A percentile compares a stretch with the other conserved stretches of the same genome.
These are phyloP conservation scores for Mycena pura DNA, from an alignment of 768 basidiomycete species.

Conservation along the genomic window DNA sequence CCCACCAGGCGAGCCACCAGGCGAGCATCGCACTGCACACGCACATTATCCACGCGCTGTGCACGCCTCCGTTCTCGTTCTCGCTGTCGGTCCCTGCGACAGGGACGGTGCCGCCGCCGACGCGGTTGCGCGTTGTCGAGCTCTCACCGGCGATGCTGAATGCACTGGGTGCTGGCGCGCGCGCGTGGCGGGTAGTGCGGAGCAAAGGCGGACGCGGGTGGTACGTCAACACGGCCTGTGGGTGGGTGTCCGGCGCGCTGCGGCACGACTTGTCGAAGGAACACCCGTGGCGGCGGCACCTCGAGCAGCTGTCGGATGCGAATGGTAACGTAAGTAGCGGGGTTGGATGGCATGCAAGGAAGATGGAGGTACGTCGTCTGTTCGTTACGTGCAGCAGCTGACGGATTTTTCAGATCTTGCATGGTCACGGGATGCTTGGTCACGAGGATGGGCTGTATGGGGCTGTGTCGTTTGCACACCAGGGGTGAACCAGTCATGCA, in stretches of 20 bases:
- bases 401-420: slow-evolving; percentile 62
- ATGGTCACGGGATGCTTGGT: slow-evolving; percentile 90
- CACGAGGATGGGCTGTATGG: slow-evolving; percentile 94
- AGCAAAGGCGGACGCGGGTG: slow-evolving; percentile 95
- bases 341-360: slow-evolving; percentile 94
- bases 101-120: slow-evolving; percentile 56
- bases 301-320: slow-evolving; percentile 76
- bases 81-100: slow-evolving; percentile 44
- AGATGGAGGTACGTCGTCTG: slow-evolving; percentile 85
- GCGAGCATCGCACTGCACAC: slow-evolving; percentile 80
- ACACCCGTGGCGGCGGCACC: slow-evolving; percentile 74
- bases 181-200: slow-evolving; percentile 86
- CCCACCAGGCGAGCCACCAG: no score
- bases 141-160: slow-evolving; percentile 74
- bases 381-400: slow-evolving; percentile 10
- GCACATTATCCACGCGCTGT: slow-evolving; percentile 79
- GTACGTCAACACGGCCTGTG: slow-evolving; percentile 90
- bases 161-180: slow-evolving; percentile 78
- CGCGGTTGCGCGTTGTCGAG: slow-evolving; percentile 87
- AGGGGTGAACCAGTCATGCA: no score
- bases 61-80: slow-evolving; percentile 79
- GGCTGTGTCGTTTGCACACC: slow-evolving; percentile 93
- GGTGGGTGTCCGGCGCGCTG: slow-evolving; percentile 74
- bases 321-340: slow-evolving; percentile 92
- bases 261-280: slow-evolving; percentile 61